Evolutionary conservation across 2,329 filamentous ascomycete species (phyloP), one percentile per base, ranked within the genome.

Genomic region (Didymella pomorum): DNA sequence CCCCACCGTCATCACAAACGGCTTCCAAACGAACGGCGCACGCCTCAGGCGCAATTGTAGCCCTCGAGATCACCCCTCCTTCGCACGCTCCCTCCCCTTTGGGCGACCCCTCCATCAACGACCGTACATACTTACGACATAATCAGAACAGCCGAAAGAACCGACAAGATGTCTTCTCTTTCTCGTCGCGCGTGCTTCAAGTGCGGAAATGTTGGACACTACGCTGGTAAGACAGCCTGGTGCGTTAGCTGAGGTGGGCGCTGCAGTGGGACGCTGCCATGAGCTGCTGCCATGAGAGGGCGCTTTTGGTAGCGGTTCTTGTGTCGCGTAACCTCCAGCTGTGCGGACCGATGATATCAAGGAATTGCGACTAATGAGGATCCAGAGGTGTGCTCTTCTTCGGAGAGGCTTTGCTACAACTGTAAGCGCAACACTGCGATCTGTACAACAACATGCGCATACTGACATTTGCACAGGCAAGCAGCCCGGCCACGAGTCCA

Each of bases 321-420:
- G 61, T 48, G 64, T 66, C 54, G 70, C 67, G 67, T 62, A 56
- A 58, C 59, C 60, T 49, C 61, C 44, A 41, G 51, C 56, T 57
- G 41, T 62, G 64, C 43, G 52, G 33, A 25, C 54, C 20, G 11
- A 52, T 18, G 20, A 26, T 18, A 26, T 51, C 35, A 23, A 18
- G 56, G 46, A 33, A 51, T 56, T 33, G 60, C 58, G 60, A 67
- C 69, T 75, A 60, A 77, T 65, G 25, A 7, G 33, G 56, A 35
- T 52, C 50, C 76, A 86, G 93, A 98, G 86, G 93, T 97, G 70
- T 99, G 95, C 90, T 95, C 94, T 63, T 97, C 94, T 60, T 91
- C 93, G 60, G 94, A 99, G 86, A 92, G 95, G 76, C 90, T 99
- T 75, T 99, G 95, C 89, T 99, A 99, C 84, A 99, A 99, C 86